These are phyloP conservation scores for Triangularia verruculosa DNA, from an alignment of 2,329 filamentous ascomycete species.

Conservation along the genomic window DNA sequence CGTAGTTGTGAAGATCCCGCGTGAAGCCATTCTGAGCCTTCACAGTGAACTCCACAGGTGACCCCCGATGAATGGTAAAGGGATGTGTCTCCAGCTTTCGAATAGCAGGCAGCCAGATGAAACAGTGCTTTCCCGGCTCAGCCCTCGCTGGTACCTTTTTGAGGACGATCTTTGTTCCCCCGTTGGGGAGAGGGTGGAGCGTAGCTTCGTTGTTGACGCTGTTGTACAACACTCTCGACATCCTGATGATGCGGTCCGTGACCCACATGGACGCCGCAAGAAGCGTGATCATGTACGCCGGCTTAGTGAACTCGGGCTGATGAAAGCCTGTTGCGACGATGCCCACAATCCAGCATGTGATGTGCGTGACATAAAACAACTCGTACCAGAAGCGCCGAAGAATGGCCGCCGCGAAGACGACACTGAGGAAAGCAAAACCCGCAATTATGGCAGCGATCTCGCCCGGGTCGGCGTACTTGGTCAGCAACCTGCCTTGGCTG, in stretches of 20 bases:
- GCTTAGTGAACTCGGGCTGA: conserved; percentile 44
- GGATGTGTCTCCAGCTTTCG: conserved; percentile 59
- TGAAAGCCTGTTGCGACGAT: conserved; percentile 51
- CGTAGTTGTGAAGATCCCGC: conserved; percentile 50
- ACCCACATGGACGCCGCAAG: conserved; percentile 48
- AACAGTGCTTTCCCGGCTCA: conserved; percentile 58
- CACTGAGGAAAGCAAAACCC: conserved; percentile 44
- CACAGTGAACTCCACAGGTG: conserved; percentile 57
- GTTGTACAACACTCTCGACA: conserved; percentile 42
- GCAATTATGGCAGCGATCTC: conserved; percentile 50
- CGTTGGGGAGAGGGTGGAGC: conserved; percentile 51
- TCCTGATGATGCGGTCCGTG: conserved; percentile 49
- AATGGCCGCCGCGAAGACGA: conserved; percentile 42
- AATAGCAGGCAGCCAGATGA: conserved; percentile 60
- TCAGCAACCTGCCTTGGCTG: conserved; percentile 25
- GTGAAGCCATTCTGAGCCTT: conserved; percentile 60
- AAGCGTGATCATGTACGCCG: conserved; percentile 42
- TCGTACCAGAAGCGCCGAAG: conserved; percentile 52
- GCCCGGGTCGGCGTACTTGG: conserved; percentile 34
- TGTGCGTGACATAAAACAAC: conserved; percentile 53
- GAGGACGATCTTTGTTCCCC: conserved; percentile 54
- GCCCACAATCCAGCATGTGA: conserved; percentile 47
- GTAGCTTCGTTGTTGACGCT: conserved; percentile 50
- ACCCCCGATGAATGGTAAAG: conserved; percentile 56
- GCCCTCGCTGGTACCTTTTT: conserved; percentile 46